Percentiles rank a stretch among this genome's conserved stretches.
phyloP scores from a whole-genome alignment of 1,139 yeast species.

The Zygosaccharomyces sapae region DNA sequence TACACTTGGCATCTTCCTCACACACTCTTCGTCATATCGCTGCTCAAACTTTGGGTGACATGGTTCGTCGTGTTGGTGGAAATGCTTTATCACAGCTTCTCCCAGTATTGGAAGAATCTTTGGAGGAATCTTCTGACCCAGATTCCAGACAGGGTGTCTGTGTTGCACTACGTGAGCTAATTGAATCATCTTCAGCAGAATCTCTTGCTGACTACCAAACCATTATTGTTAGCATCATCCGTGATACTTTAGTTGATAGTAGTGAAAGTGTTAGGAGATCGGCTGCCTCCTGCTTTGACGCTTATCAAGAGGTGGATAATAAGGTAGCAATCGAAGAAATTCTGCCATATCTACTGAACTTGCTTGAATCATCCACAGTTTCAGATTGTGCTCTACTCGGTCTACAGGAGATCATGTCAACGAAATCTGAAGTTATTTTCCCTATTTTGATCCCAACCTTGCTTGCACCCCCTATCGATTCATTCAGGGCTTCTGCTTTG shows the following conservation, averaged over 20 bases:
- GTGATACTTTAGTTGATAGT: constrained; percentile 73
- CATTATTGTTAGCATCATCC: constrained; percentile 67
- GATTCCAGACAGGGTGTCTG: constrained; percentile 95
- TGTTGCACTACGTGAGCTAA: constrained; percentile 82
- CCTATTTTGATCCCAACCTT: constrained; percentile 88
- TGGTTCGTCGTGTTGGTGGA: constrained; percentile 92
- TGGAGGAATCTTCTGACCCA: constrained; percentile 55
- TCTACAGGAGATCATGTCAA: constrained; percentile 85
- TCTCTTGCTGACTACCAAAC: constrained; percentile 64
- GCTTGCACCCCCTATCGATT: constrained; percentile 74
- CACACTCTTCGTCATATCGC: constrained; percentile 83
- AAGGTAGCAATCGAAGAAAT: constrained; percentile 83
- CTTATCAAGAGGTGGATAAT: constrained; percentile 76
- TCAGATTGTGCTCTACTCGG: constrained; percentile 83
- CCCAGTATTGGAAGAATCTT: constrained; percentile 74
- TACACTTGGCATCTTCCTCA: constrained; percentile 75
- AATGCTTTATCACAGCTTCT: constrained; percentile 78
- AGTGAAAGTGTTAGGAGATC: constrained; percentile 76
- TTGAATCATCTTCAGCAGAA: constrained; percentile 65
- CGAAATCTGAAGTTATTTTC: constrained; percentile 86
- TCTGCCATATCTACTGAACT: constrained; percentile 73
- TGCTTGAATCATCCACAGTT: constrained; percentile 58
- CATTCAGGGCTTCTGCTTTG: constrained; percentile 79
- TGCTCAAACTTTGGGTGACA: constrained; percentile 90
- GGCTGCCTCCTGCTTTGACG: constrained; percentile 88